These are phyloP conservation scores for Pluteus cervinus DNA, from an alignment of 768 basidiomycete species.

Conservation along the genomic window DNA sequence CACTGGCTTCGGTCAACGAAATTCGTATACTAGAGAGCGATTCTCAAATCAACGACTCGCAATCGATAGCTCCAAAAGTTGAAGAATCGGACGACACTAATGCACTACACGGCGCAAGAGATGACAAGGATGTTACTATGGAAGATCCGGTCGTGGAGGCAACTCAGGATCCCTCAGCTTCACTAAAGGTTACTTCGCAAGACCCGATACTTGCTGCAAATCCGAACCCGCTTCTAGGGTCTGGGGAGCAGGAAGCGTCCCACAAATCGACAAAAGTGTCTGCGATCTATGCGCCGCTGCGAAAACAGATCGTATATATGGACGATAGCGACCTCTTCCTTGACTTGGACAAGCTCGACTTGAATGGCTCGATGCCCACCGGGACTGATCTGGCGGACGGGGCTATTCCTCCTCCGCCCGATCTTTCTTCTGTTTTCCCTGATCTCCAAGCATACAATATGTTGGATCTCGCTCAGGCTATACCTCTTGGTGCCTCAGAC, in stretches of 20 bases:
- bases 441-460: slow-evolving; percentile 65
- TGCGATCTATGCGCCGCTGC: slow-evolving; percentile 48
- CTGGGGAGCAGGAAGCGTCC: slow-evolving; percentile 28
- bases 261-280: slow-evolving; percentile 34
- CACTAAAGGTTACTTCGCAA: slow-evolving; percentile 49
- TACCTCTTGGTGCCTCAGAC: slow-evolving; percentile 23
- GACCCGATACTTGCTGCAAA: too few relatives aligned
- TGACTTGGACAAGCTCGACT: slow-evolving; percentile 34
- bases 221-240: too few relatives aligned
- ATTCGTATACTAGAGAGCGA: too few relatives aligned
- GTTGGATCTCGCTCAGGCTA: slow-evolving; percentile 37
- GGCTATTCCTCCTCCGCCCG: slow-evolving; percentile 28
- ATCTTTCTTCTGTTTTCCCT: slow-evolving; percentile 73
- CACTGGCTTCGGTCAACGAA: slow-evolving; percentile 35
- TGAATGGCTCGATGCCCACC: slow-evolving; percentile 14
- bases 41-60: too few relatives aligned
- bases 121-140: slow-evolving; percentile 19
- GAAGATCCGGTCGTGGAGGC: not conserved
- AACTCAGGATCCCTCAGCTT: slow-evolving; percentile 16
- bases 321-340: slow-evolving; percentile 49
- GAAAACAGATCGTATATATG: slow-evolving; percentile 58
- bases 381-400: slow-evolving; percentile 21
- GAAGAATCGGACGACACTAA: slow-evolving; percentile 7
- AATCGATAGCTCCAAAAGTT: slow-evolving; percentile 20
- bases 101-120: too few relatives aligned